phyloP scores from a whole-genome alignment of 2,329 filamentous ascomycete species.

The Pseudomassariella vexata region DNA sequence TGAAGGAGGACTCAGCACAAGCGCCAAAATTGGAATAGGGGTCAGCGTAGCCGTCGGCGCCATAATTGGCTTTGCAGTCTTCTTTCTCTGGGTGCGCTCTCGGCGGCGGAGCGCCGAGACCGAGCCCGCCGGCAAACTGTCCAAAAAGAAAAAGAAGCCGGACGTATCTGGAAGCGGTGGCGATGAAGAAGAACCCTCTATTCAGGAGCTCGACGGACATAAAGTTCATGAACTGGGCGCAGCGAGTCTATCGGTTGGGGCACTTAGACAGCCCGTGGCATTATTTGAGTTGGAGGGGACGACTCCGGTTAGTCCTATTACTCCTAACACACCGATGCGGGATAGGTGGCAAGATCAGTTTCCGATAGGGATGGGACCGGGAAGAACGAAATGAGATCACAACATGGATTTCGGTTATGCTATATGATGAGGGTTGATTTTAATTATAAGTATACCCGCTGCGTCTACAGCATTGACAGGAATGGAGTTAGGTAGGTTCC shows the following conservation, averaged over 20 bases:
- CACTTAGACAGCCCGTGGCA: constrained; percentile 1
- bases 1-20: neutral
- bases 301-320: no score
- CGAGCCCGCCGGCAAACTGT: constrained; percentile 1
- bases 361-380: no score
- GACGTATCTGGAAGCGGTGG: no score
- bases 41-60: constrained; percentile 3
- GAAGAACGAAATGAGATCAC: no score
- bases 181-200: no score
- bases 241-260: constrained; percentile 1
- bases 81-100: constrained; percentile 1
- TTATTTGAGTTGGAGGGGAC: constrained; percentile 5
- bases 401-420: no score
- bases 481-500: no score
- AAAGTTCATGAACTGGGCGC: constrained; percentile 1
- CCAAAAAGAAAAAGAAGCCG: neutral
- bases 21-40: constrained; percentile 3
- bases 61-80: neutral
- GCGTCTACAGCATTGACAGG: no score
- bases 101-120: neutral
- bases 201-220: constrained; percentile 1
- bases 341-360: no score
- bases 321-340: no score
- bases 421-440: no score
- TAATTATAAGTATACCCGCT: no score